Percentiles rank a stretch among this genome's conserved stretches.
These are phyloP conservation scores for Penicillium concentricum DNA, from an alignment of 2,329 filamentous ascomycete species.

Conservation along the genomic window DNA sequence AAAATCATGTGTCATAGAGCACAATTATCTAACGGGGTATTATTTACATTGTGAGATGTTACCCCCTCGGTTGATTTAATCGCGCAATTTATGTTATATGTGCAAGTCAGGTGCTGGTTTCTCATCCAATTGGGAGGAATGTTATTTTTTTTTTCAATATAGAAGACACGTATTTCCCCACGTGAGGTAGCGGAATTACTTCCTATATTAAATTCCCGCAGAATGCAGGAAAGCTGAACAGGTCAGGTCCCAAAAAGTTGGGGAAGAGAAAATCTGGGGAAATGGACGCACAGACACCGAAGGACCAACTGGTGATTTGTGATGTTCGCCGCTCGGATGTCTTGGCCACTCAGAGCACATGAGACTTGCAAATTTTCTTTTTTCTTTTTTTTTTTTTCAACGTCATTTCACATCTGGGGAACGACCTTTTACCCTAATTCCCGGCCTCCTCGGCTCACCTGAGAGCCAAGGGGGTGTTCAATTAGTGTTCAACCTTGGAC, in stretches of 20 bases:
- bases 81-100: not conserved
- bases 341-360: constrained; percentile 18
- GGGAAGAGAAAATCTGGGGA: constrained; percentile 31
- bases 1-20: constrained; percentile 24
- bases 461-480: not conserved
- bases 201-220: too few species aligned
- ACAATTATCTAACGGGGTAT: constrained; percentile 22
- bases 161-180: not conserved
- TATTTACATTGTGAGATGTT: too few species aligned
- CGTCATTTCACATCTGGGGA: constrained; percentile 15
- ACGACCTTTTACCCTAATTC: not conserved
- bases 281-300: constrained; percentile 3
- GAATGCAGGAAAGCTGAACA: too few species aligned
- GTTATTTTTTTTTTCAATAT: too few species aligned
- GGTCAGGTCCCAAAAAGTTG: not conserved
- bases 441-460: too few species aligned
- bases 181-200: not conserved
- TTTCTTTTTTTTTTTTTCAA: not conserved
- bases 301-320: constrained; percentile 11
- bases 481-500: not conserved
- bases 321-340: constrained; percentile 16
- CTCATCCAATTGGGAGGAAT: too few species aligned
- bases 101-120: not conserved
- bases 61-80: not conserved
- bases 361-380: not conserved